These are phyloP conservation scores for Coniochaeta sp. DNA, from an alignment of 2,329 filamentous ascomycete species.

Conservation along the genomic window DNA sequence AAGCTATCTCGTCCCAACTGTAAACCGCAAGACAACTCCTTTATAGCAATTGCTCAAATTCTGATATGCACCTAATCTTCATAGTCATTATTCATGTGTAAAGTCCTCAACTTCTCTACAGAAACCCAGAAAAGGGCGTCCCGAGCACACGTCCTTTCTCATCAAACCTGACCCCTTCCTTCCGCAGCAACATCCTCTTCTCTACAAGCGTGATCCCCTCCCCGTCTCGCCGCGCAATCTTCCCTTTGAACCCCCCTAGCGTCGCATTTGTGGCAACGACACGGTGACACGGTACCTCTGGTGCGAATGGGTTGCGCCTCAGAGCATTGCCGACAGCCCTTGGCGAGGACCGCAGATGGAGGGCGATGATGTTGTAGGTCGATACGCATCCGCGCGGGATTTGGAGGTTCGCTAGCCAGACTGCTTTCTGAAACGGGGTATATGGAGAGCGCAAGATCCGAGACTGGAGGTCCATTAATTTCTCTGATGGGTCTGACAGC, in stretches of 20 bases:
- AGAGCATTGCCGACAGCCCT: slow-evolving; percentile 73
- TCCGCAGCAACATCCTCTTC: slow-evolving; percentile 53
- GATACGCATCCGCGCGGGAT: slow-evolving; percentile 70
- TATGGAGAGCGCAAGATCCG: slow-evolving; percentile 24
- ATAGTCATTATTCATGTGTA: too few relatives aligned
- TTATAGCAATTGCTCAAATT: not conserved
- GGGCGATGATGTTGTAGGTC: slow-evolving; percentile 68
- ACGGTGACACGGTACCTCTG: slow-evolving; percentile 73
- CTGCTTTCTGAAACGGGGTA: slow-evolving; percentile 51
- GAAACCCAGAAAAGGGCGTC: slow-evolving; percentile 40
- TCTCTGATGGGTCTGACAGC: not conserved
- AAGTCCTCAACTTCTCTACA: slow-evolving; percentile 9
- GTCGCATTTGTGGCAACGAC: slow-evolving; percentile 67
- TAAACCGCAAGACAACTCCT: too few relatives aligned
- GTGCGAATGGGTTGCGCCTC: slow-evolving; percentile 74
- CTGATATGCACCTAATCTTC: too few relatives aligned
- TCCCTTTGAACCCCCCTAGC: slow-evolving; percentile 66
- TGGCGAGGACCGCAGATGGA: slow-evolving; percentile 61
- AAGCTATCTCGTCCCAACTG: not conserved
- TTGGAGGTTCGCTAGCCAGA: slow-evolving; percentile 68
- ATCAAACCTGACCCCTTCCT: slow-evolving; percentile 60
- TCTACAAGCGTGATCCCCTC: slow-evolving; percentile 54
- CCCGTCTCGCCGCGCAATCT: slow-evolving; percentile 49
- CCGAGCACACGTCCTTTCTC: slow-evolving; percentile 43
- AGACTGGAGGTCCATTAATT: not conserved